Base-by-base conservation (phyloP, 1,139 yeast species). In the Yamadazyma siamensis region DNA sequence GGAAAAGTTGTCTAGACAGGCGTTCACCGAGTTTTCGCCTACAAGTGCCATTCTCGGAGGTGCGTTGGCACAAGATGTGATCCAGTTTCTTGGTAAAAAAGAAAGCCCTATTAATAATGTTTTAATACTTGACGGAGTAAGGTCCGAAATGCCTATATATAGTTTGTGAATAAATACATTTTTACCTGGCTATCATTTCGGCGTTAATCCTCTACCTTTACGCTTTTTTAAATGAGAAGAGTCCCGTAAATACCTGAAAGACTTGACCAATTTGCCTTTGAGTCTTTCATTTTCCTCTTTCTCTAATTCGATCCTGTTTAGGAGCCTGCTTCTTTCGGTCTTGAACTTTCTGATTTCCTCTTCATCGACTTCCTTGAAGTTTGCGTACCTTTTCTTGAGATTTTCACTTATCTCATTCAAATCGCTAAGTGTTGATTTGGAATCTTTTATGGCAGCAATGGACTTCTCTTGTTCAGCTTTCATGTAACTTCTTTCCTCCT, bases 11-110 rank as follows among this genome's bases (percentile, higher is more conserved):
- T 48, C 65, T 2, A 56, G 50, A 17, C 86, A 81, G 44, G 71
- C 74, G 5, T 75, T 70, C 36, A 65, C 86, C 1, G 95, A 91
- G 50, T 75, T 85, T 41, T 71, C 91, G 3, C 96, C 97, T 0
- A 80, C 82, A 0, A 80, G 95, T 7, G 95, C 98, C 0, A 75
- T 91, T 2, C 50, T 91, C 7, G 98, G 98, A 7, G 98, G 98
- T 1, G 72, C 86, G 3, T 59, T 91, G 21, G 86, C 95, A 2
- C 99, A 91, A 56, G 96, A 91, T 52, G 82, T 88, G 7, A 83
- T 91, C 26, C 94, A 91, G 55, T 78, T 71, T 32, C 61, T 91
- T 35, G 82, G 94, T 31, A 75, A 75, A 42, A 78, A 80, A 45
- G 89, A 85, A 44, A 71, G 80, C 32, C 96, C 97, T 2, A 68